Percentiles rank a stretch among this genome's conserved stretches.
phyloP scores from a whole-genome alignment of 176 grass and related monocot genomes.

The barley (Hordeum vulgare) region DNA sequence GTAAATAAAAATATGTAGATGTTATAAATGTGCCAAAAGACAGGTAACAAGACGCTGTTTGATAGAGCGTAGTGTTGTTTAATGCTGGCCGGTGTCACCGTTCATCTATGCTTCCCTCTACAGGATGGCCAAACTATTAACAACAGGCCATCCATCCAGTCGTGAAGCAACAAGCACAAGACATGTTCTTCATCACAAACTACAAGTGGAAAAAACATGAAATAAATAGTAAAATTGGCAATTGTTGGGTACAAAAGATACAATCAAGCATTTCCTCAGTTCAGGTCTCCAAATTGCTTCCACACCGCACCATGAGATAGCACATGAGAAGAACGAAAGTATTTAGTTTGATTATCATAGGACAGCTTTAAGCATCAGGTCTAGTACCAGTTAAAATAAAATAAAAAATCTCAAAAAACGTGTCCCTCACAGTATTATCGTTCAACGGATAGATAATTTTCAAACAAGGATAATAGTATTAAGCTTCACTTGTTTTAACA shows the following conservation, averaged over 20 bases:
- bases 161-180: too few relatives aligned
- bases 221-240: too few relatives aligned
- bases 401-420: too few relatives aligned
- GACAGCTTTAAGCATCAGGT: background rate
- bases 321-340: conserved; percentile 44
- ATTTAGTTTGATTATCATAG: conserved; percentile 31
- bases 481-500: too few relatives aligned
- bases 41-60: conserved; percentile 33
- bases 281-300: conserved; percentile 39
- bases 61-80: conserved; percentile 29
- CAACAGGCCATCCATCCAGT: too few relatives aligned
- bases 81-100: conserved; percentile 28
- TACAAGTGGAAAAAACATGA: too few relatives aligned
- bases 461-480: too few relatives aligned
- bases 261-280: conserved; percentile 23
- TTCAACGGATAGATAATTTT: too few relatives aligned
- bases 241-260: too few relatives aligned
- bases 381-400: background rate
- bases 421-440: too few relatives aligned
- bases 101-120: conserved; percentile 47
- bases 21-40: conserved; percentile 23
- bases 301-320: conserved; percentile 11
- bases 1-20: too few relatives aligned
- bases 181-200: too few relatives aligned
- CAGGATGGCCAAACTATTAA: conserved; percentile 13